Evolutionary conservation across 306 rosid genomes (phyloP).

Genomic region (Sicyos baderoa): DNA sequence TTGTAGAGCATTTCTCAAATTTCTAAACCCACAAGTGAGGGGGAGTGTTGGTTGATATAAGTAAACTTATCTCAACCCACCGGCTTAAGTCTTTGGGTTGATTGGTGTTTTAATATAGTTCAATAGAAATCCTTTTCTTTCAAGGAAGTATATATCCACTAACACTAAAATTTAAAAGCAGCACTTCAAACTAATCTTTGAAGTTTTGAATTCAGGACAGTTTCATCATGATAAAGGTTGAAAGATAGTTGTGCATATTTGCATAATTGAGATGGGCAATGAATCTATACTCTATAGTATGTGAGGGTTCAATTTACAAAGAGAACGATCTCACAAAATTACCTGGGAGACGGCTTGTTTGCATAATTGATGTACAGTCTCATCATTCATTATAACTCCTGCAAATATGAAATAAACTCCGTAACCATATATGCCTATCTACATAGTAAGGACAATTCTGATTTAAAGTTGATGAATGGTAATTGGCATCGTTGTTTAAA

Average conservation of each 20-base stretch:
- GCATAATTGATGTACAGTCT: conserved; percentile 85
- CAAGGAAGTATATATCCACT: background rate
- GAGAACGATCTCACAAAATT: conserved; percentile 24
- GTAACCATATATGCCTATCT: background rate
- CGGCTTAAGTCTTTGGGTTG: no score
- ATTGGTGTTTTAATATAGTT: no score
- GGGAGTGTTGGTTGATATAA: no score
- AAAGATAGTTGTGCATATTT: background rate
- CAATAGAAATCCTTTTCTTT: background rate
- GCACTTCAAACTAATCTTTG: background rate
- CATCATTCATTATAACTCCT: conserved; percentile 96
- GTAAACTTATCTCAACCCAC: no score
- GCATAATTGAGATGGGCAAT: background rate
- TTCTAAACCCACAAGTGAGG: no score
- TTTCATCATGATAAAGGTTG: background rate
- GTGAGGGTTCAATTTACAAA: no score
- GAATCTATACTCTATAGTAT: background rate
- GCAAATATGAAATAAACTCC: conserved; percentile 26
- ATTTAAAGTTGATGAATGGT: background rate
- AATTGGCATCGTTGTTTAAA: background rate
- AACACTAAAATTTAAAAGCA: background rate
- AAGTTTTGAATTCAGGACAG: no score
- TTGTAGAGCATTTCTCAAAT: no score
- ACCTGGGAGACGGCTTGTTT: conserved; percentile 98
- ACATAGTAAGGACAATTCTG: background rate